Percentiles rank a stretch among this genome's conserved stretches.
phyloP scores from a whole-genome alignment of 306 rosid species.

The Fragaria iinumae region DNA sequence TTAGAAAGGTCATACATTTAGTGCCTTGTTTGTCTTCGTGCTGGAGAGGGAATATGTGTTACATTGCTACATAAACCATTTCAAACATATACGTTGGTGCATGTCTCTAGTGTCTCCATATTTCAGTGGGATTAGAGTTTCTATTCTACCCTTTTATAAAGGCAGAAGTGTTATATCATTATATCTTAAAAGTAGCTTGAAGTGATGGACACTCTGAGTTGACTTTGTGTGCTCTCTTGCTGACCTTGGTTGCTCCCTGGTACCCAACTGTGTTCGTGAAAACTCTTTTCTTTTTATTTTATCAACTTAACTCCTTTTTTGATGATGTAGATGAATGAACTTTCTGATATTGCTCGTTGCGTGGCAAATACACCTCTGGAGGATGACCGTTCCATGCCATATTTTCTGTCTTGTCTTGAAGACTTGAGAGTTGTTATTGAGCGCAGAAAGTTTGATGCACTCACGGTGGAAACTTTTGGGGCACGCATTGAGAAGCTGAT shows the following conservation, averaged over 20 bases:
- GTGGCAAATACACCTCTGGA: conserved; percentile 80
- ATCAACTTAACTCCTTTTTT: conserved; percentile 22
- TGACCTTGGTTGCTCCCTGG: conserved; percentile 10
- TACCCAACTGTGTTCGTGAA: not conserved
- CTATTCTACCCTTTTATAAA: not conserved
- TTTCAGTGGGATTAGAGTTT: not conserved
- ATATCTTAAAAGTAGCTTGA: conserved; percentile 1
- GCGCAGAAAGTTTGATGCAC: conserved; percentile 79
- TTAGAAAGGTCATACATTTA: not conserved
- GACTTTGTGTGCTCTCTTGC: conserved; percentile 4
- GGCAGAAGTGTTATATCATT: not conserved
- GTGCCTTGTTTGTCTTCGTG: not conserved
- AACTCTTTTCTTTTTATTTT: conserved; percentile 10
- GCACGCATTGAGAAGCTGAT: conserved; percentile 91
- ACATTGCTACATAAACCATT: not conserved
- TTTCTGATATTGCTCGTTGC: conserved; percentile 91
- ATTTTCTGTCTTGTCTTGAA: conserved; percentile 79
- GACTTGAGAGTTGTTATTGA: conserved; percentile 82
- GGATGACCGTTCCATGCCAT: conserved; percentile 66
- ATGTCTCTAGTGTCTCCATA: not conserved
- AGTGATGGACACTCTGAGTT: not conserved
- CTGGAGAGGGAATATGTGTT: not conserved
- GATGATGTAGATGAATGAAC: conserved; percentile 80
- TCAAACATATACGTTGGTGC: not conserved
- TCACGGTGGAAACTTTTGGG: conserved; percentile 90